A percentile compares a stretch with the other conserved stretches of the same genome.
Conservation (phyloP, 1,139 yeast species). For the Citeromyces hawaiiensis region DNA sequence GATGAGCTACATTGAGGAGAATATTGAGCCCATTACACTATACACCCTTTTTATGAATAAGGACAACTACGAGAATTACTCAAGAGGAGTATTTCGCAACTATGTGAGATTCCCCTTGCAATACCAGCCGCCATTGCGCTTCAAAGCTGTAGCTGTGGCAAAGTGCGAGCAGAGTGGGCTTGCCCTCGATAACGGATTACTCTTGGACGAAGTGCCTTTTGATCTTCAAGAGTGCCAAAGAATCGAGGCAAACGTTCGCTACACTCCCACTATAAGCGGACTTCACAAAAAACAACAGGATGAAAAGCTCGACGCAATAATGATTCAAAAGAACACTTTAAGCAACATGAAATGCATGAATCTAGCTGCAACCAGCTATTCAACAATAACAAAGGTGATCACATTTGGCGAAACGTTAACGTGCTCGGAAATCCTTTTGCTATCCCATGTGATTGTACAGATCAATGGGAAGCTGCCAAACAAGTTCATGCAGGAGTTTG, state of each 20-base stretch:
- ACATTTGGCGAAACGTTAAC: constrained; percentile 14
- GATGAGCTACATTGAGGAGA: constrained; percentile 24
- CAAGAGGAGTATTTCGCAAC: constrained; percentile 44
- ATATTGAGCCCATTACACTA: constrained; percentile 35
- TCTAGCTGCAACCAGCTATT: constrained; percentile 22
- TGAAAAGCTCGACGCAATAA: constrained; percentile 25
- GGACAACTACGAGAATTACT: constrained; percentile 49
- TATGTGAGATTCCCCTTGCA: constrained; percentile 77
- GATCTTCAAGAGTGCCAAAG: constrained; percentile 10
- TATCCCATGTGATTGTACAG: constrained; percentile 26
- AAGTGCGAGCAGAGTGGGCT: constrained; percentile 30
- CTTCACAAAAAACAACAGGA: constrained; percentile 36
- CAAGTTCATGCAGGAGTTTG: constrained; percentile 22
- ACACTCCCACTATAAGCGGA: constrained; percentile 32
- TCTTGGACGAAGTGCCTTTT: constrained; percentile 11
- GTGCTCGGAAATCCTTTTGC: constrained; percentile 22
- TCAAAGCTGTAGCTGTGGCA: constrained; percentile 32
- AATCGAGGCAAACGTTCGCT: constrained; percentile 16
- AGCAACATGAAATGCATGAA: constrained; percentile 38
- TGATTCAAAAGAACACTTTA: constrained; percentile 32
- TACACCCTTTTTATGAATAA: constrained; percentile 50
- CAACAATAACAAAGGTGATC: constrained; percentile 13
- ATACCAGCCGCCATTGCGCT: constrained; percentile 58
- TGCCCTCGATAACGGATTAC: constrained; percentile 17
- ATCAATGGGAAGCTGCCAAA: constrained; percentile 28